Evolutionary conservation across 139 green algal species (phyloP), one percentile per base, ranked within the genome.

Genomic region (Chlorella ohadii): DNA sequence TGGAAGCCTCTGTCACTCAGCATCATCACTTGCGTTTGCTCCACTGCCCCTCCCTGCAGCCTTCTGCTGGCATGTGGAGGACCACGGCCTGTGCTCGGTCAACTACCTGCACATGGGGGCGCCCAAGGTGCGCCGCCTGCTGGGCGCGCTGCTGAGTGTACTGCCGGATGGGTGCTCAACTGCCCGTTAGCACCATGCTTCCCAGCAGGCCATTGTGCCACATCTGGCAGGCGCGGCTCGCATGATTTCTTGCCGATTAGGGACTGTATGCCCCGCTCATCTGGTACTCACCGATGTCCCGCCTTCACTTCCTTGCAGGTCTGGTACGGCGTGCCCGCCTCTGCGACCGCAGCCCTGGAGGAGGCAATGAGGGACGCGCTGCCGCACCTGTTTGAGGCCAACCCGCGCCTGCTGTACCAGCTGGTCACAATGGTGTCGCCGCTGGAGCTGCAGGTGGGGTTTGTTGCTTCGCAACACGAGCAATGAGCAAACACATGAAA

Each of bases 381-480:
- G 55, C 95, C 95, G 16, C 91, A 96, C 86, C 87, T 96, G 44
- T 94, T 95, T 39, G 92, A 86, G 33, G 86, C 85, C 33, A 86
- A 93, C 19, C 90, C 92, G 3, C 83, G 93, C 80, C 83, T 97
- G 33, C 78, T 97, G 72, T 92, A 94, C 76, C 90, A 95, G 81
- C 86, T 98, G 23, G 92, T 98, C 80, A 98, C 96, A 7, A 93
- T 95, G 87, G 81, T 99, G 16, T 94, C 88, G 15, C 96, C 96
- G 11, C 77, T n/a, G 0, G 88, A 93, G 83, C 84, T 93, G 31
- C 74, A 78, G 81, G 85, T 86, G 72, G 16, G 55, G 22, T n/a
- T n/a, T n/a, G n/a, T n/a, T n/a, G n/a, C n/a, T n/a, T n/a, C n/a
- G n/a, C n/a, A n/a, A n/a, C n/a, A n/a, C n/a, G n/a, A n/a, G n/a